A percentile compares a stretch with the other conserved stretches of the same genome.
phyloP scores from a whole-genome alignment of 495 filamentous ascomycete genomes.

The Aspergillus mulundensis region DNA sequence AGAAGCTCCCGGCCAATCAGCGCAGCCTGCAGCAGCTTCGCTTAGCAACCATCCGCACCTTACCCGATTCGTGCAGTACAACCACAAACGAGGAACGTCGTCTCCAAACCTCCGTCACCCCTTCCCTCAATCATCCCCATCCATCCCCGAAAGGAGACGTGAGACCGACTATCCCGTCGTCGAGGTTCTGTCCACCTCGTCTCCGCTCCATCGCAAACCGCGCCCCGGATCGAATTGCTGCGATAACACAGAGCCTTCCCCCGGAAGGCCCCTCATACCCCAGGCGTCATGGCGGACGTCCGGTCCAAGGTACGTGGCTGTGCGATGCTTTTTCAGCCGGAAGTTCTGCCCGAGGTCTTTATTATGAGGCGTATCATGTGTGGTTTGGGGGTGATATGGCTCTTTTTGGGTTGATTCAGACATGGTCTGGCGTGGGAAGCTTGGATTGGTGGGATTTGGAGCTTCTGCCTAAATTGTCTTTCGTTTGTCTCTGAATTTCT shows the following conservation, averaged over 20 bases:
- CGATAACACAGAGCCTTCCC: conserved; percentile 47
- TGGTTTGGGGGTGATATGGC: background rate
- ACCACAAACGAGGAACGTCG: conserved; percentile 22
- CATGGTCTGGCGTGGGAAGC: background rate
- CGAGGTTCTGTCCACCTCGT: conserved; percentile 35
- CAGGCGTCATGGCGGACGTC: conserved; percentile 51
- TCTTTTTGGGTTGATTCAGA: background rate
- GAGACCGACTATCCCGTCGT: conserved; percentile 23
- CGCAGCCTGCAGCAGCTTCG: conserved; percentile 16
- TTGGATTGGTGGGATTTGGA: conserved; percentile 4
- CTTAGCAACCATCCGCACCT: conserved; percentile 26
- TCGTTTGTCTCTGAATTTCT: background rate
- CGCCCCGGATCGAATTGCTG: conserved; percentile 31
- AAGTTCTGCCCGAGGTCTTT: background rate
- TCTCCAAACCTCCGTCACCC: conserved; percentile 19
- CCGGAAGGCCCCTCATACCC: conserved; percentile 45
- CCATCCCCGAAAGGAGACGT: conserved; percentile 29
- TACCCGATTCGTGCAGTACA: conserved; percentile 25
- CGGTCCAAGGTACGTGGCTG: conserved; percentile 46
- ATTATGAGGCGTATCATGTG: background rate
- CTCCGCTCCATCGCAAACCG: conserved; percentile 17
- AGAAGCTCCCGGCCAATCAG: conserved; percentile 22
- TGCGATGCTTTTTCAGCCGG: background rate
- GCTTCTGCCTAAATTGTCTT: background rate
- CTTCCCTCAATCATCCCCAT: conserved; percentile 24